These are phyloP conservation scores for Eucalyptus microcorys DNA, from an alignment of 345 rosid genomes.

Conservation along the genomic window DNA sequence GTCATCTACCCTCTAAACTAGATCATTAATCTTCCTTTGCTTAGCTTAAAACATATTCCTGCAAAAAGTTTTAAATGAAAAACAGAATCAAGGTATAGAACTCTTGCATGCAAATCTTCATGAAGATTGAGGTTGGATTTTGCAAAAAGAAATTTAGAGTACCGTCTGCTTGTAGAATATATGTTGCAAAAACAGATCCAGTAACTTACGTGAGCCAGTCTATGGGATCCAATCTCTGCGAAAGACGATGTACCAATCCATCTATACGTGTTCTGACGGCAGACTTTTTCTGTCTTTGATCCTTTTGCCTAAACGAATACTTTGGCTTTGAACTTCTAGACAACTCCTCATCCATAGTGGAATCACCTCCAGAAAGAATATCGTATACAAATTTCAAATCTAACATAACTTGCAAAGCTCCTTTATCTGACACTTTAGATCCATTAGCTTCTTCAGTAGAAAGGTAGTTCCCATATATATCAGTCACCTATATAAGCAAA, in stretches of 20 bases:
- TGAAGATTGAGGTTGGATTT: neutral
- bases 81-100: neutral
- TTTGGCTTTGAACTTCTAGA: conserved; percentile 39
- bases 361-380: conserved; percentile 73
- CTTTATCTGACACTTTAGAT: conserved; percentile 85
- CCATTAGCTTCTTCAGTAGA: conserved; percentile 49
- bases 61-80: neutral
- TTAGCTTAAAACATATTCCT: neutral
- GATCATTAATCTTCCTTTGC: neutral
- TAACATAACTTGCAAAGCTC: conserved; percentile 74
- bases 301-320: conserved; percentile 55
- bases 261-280: conserved; percentile 38
- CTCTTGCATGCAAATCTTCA: neutral
- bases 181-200: neutral
- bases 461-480: conserved; percentile 62
- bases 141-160: neutral
- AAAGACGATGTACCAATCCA: conserved; percentile 42
- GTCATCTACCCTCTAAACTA: neutral
- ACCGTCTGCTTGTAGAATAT: neutral
- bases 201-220: conserved; percentile 94
- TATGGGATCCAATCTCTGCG: conserved; percentile 88
- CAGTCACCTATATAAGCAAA: conserved; percentile 30
- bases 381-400: conserved; percentile 85
- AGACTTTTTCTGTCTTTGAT: conserved; percentile 37
- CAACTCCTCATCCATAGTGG: conserved; percentile 27